phyloP scores from a whole-genome alignment of 805 yeast species.

The Scheffersomyces ergatensis region DNA sequence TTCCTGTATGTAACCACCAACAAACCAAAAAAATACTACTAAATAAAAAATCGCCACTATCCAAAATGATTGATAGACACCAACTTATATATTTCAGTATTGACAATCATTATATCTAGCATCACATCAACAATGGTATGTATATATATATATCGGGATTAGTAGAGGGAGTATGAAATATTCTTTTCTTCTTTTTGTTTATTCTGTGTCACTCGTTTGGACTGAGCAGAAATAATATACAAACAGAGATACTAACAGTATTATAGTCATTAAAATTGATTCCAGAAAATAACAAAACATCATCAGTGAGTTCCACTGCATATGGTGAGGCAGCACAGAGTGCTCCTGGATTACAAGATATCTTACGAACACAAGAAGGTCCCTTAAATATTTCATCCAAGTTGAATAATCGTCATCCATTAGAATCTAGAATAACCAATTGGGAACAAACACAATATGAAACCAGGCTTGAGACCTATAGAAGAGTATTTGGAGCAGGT shows the following conservation, averaged over 20 bases:
- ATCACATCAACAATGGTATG: too few relatives aligned
- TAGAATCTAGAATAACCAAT: constrained; percentile 67
- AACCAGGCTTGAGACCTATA: constrained; percentile 69
- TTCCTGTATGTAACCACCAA: too few relatives aligned
- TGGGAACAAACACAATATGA: constrained; percentile 81
- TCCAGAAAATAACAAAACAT: constrained; percentile 48
- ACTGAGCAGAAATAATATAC: constrained; percentile 3
- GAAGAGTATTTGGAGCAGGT: constrained; percentile 86
- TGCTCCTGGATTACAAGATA: constrained; percentile 70
- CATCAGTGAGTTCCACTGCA: constrained; percentile 49
- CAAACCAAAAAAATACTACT: too few relatives aligned
- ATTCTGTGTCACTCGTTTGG: too few relatives aligned
- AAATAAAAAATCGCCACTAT: too few relatives aligned
- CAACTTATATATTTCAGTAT: too few relatives aligned
- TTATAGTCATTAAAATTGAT: constrained; percentile 50
- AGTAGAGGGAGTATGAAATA: neutral
- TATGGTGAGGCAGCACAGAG: constrained; percentile 59
- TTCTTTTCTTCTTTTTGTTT: too few relatives aligned
- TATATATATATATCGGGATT: too few relatives aligned
- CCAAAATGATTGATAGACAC: too few relatives aligned
- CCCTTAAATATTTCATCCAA: constrained; percentile 59
- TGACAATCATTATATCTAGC: too few relatives aligned
- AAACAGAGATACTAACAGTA: too few relatives aligned
- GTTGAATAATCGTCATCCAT: constrained; percentile 79
- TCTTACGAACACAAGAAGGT: constrained; percentile 63